Base-by-base conservation (phyloP, 176 grass and related monocot genomes). In the Canna indica region DNA sequence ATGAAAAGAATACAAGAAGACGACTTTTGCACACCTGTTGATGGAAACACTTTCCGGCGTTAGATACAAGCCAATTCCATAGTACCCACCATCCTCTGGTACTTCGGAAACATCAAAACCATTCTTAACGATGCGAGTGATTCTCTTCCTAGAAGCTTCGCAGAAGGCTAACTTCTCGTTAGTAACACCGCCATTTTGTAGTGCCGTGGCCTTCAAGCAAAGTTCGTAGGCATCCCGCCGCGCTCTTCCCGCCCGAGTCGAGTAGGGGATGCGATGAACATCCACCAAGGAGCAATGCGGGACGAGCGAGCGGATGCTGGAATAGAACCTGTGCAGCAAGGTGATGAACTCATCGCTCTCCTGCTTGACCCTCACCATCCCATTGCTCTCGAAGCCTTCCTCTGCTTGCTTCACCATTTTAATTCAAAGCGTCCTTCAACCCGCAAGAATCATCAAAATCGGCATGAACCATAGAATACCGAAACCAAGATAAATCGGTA, bases 251-350 rank as follows among this genome's bases (percentile, higher is more conserved):
- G 29, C 16, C 18, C 5, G 30, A 22, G 69, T 13, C 8, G 27
- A 7, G 31, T 53, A 35, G 5, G 18, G 24, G 47, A 56, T 16
- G 17, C 69, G 45, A 14, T 53, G 69, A 18, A 72, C 30, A 1
- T n/a, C n/a, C n/a, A n/a, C n/a, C n/a, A n/a, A n/a, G n/a, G n/a
- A n/a, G n/a, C n/a, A n/a, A n/a, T n/a, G 47, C 47, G 45, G 69
- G 18, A 53, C 69, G 1, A 56, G 69, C 7, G 47, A 54, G 16
- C 69, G 31, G 1, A 72, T 50, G 47, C 69, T 72, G 4, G 47
- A 10, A n/a, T 72, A 56, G 69, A 72, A 72, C 30, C 47, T 35
- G 20, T 72, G 69, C 18, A 13, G 46, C 47, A 72, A 9, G 47
- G 33, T 5, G 46, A 72, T 54, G 47, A 54, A 72, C 16, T 72